Base-by-base conservation (phyloP, 768 basidiomycete genomes). In the Amanita thiersii region DNA sequence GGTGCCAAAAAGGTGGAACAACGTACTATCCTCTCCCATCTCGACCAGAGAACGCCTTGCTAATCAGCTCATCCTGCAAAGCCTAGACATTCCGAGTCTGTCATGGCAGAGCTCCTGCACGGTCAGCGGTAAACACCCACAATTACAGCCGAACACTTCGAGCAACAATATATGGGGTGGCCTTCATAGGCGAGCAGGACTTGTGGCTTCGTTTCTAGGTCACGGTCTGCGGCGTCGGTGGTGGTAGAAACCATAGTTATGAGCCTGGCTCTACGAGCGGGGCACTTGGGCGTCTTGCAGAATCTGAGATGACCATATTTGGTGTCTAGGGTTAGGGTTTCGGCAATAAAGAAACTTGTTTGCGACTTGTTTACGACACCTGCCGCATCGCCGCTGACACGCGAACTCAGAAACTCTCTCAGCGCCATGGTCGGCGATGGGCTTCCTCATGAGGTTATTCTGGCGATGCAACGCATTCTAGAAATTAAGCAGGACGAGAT, bases 21-120 rank as follows among this genome's bases (percentile, higher is more conserved):
- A 75, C 85, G 58, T 50, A 79, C 86, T 77, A 88, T 53, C 86
- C 86, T 45, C 83, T 68, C 2, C 86, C 86, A 35, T 90, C 87
- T 52, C 87, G 65, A 4, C 86, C 86, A 19, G 85, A 81, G 62
- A 90, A 90, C 0, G 84, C 65, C 54, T 89, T 90, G 65, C 83
- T 86, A 46, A 90, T 86, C 15, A 88, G 60, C 50, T 89, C 86
- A 49, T 90, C 87, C 57, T 89, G 86, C 11, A 90, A 66, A 15
- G 80, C 74, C 86, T 88, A 47, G 24, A 41, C 37, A 35, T 39
- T 17, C 10, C 21, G 32, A 29, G 48, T 37, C 21, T 14, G 18
- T 38, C 20, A 21, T 21, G n/a, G n/a, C 15, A 26, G 6, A n/a
- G 26, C 26, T 28, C 17, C 24, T 4, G 8, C 8, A n/a, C 15